A percentile compares a stretch with the other conserved stretches of the same genome.
Conservation (phyloP, 768 basidiomycete genomes). For the Tulasnella sp. region DNA sequence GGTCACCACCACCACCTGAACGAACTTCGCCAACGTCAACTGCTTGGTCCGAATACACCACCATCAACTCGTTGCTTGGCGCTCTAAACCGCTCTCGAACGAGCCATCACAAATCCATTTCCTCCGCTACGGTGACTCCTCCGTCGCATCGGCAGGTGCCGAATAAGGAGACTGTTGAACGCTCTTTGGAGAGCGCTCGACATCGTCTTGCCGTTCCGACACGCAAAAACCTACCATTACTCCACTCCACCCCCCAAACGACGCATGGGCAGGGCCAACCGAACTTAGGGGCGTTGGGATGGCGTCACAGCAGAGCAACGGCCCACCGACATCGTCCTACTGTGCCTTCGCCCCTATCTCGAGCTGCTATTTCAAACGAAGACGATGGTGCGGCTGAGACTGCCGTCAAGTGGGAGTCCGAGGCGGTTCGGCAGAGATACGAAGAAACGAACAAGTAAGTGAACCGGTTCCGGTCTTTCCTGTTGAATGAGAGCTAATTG, state of each 20-base stretch:
- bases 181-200: not conserved
- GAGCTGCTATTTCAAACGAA: not conserved
- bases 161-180: not conserved
- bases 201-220: not conserved
- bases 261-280: not conserved
- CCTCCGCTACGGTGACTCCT: not conserved
- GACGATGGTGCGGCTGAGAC: not conserved
- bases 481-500: not conserved
- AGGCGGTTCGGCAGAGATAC: conserved; percentile 15
- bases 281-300: not conserved
- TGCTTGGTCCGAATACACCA: not conserved
- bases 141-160: not conserved
- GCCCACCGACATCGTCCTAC: not conserved
- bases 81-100: conserved; percentile 3
- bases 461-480: not conserved
- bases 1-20: not conserved
- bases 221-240: not conserved
- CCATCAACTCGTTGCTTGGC: conserved; percentile 15
- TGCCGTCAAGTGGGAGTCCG: conserved; percentile 3
- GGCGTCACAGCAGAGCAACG: not conserved
- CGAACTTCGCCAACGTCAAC: not conserved
- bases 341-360: conserved; percentile 7
- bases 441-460: conserved; percentile 22
- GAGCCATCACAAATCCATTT: not conserved
- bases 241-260: not conserved